Percentiles rank a stretch among this genome's conserved stretches.
phyloP scores from a whole-genome alignment of 805 yeast species.

The Candida krabiensis region DNA sequence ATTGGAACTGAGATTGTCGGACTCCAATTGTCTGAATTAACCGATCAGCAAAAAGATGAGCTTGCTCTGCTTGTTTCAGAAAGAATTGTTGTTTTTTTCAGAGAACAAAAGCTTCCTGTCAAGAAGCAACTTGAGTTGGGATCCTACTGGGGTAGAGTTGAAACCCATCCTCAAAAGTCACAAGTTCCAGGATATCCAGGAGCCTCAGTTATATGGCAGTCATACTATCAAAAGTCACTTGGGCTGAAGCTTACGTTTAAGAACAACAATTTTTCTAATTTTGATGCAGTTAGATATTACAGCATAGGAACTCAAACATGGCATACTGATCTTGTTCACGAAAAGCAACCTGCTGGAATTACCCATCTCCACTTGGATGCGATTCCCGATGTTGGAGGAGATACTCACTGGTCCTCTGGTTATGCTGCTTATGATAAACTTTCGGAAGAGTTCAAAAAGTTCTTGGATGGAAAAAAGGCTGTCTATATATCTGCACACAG shows the following conservation, averaged over 20 bases:
- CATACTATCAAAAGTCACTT: slow-evolving; percentile 30
- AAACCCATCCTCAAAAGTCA: slow-evolving; percentile 37
- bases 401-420: slow-evolving; percentile 58
- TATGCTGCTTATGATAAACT: slow-evolving; percentile 58
- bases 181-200: slow-evolving; percentile 39
- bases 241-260: slow-evolving; percentile 23
- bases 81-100: slow-evolving; percentile 52
- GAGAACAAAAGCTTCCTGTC: slow-evolving; percentile 45
- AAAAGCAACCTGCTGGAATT: slow-evolving; percentile 55
- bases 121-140: slow-evolving; percentile 46
- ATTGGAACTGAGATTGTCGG: slow-evolving; percentile 53
- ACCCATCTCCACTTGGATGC: slow-evolving; percentile 55
- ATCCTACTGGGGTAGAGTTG: slow-evolving; percentile 45
- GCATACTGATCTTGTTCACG: slow-evolving; percentile 59
- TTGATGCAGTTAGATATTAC: slow-evolving; percentile 13
- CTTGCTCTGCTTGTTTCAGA: slow-evolving; percentile 48
- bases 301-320: slow-evolving; percentile 32
- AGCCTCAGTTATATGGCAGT: slow-evolving; percentile 43
- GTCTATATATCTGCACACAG: slow-evolving; percentile 41
- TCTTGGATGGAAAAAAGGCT: slow-evolving; percentile 54
- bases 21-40: slow-evolving; percentile 43
- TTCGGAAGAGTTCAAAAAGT: slow-evolving; percentile 49
- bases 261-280: slow-evolving; percentile 21
- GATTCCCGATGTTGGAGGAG: slow-evolving; percentile 53
- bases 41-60: slow-evolving; percentile 46